phyloP scores from a whole-genome alignment of 495 filamentous ascomycete genomes.

The Podospora fimiseda region DNA sequence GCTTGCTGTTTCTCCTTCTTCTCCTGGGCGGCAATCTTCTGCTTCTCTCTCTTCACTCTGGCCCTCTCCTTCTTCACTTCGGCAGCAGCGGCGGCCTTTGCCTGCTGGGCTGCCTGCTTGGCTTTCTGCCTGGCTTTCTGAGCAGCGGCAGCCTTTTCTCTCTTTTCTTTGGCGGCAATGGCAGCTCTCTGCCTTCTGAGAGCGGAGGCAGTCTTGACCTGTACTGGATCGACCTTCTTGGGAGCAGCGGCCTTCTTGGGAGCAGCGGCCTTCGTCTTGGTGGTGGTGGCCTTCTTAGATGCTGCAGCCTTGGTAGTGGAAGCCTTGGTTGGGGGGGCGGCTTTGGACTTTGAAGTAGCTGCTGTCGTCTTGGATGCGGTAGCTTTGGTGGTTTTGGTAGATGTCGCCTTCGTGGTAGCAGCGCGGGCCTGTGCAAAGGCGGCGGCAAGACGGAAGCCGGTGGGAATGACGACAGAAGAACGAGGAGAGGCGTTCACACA shows the following conservation, averaged over 20 bases:
- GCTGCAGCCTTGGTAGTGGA: slow-evolving; percentile 10
- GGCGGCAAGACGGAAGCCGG: slow-evolving; percentile 9
- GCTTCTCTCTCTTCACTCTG: slow-evolving; percentile 14
- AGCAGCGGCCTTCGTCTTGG: not conserved
- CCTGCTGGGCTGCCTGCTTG: not conserved
- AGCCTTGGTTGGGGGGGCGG: too few relatives aligned
- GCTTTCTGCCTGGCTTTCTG: not conserved
- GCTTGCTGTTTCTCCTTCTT: slow-evolving; percentile 4
- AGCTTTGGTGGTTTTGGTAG: slow-evolving; percentile 7
- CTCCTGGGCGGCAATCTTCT: slow-evolving; percentile 14
- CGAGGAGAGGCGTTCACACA: not conserved
- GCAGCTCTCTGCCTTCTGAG: not conserved
- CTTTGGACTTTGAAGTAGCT: slow-evolving; percentile 14
- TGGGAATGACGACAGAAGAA: slow-evolving; percentile 3
- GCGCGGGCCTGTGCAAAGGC: slow-evolving; percentile 15
- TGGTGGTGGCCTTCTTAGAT: slow-evolving; percentile 7
- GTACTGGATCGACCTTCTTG: not conserved
- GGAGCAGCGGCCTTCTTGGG: not conserved
- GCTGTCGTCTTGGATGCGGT: slow-evolving; percentile 14
- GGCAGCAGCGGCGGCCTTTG: slow-evolving; percentile 1
- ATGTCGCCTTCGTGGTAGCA: slow-evolving; percentile 9
- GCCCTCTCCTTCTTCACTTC: not conserved
- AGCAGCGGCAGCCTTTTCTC: not conserved
- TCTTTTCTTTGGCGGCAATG: not conserved
- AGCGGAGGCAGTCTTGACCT: not conserved